Base-by-base conservation (phyloP, 108 stramenopile species). In the Discostella pseudostelligera region DNA sequence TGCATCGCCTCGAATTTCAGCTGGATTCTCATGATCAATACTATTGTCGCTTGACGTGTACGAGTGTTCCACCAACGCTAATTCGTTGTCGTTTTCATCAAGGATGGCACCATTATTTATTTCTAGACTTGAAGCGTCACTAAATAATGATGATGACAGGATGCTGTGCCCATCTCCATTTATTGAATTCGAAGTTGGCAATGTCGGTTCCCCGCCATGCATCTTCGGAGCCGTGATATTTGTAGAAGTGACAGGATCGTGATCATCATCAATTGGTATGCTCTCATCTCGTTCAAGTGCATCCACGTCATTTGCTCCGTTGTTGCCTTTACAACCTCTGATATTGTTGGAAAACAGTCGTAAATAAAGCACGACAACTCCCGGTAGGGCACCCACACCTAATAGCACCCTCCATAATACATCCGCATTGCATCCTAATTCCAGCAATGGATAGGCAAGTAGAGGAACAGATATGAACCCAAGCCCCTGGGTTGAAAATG, bases 401-500 rank as follows among this genome's bases (percentile, higher is more conserved):
- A 83, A 24, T 28, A 81, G 53, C 20, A 81, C 26, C 21, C 80
- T 25, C 80, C 83, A 81, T 20, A 72, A 49, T 1, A 76, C 37
- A 62, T 70, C 75, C 24, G 55, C 39, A 40, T 58, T 16, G 61
- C 49, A 21, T 42, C 48, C 56, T 54, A 74, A 42, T 25, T 45
- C 45, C 3, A 80, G 45, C 63, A 85, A 37, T 9, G 68, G 49
- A 19, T 62, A 68, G 0, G 82, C 62, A 9, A 78, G 22, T 10
- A 86, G 17, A 6, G 85, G 85, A 0, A 81, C 81, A 4, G 69
- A 63, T 5, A 86, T 37, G 49, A 80, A 86, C 10, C 83, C 85
- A 0, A 86, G 40, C 6, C 85, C 85, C 65, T 86, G 85, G 50
- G 79, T 84, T 19, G 78, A 80, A 45, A 86, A 86, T n/a, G 83